These are phyloP conservation scores for Rutstroemia sp. DNA, from an alignment of 2,329 filamentous ascomycete genomes.

Conservation along the genomic window DNA sequence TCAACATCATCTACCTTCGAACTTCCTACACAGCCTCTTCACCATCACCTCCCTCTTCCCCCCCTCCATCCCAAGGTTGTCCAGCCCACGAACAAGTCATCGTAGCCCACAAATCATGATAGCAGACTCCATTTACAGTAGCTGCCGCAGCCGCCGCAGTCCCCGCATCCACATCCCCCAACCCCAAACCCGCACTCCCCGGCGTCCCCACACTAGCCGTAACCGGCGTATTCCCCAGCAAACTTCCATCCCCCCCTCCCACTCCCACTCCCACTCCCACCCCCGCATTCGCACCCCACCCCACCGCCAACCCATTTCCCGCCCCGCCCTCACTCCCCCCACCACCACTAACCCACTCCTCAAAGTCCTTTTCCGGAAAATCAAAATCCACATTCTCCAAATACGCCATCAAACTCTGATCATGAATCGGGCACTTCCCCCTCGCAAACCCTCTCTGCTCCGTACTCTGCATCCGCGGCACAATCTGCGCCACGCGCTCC, in stretches of 20 bases:
- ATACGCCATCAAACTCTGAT: not conserved
- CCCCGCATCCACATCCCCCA: not conserved
- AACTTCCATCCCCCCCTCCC: not conserved
- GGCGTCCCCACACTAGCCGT: too few species aligned
- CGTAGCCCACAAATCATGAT: slow-evolving; percentile 26
- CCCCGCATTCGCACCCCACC: not conserved
- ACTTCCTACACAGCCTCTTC: not conserved
- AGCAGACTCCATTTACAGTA: not conserved
- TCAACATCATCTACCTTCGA: not conserved
- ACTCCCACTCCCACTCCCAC: not conserved
- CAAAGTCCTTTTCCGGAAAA: slow-evolving; percentile 9
- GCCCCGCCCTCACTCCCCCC: not conserved
- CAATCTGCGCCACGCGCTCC: not conserved
- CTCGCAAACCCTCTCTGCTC: not conserved
- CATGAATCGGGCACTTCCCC: slow-evolving; percentile 4
- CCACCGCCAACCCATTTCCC: not conserved
- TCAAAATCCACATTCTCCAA: slow-evolving; percentile 9
- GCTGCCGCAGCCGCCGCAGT: not conserved
- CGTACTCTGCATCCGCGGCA: not conserved
- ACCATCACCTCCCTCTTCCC: not conserved
- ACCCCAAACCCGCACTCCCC: too few species aligned
- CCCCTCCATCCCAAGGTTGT: too few species aligned
- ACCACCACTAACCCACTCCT: not conserved
- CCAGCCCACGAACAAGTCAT: slow-evolving; percentile 25
- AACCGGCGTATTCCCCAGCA: too few species aligned